Evolutionary conservation across 2,329 filamentous ascomycete species (phyloP).

Genomic region (Parafenestella ontariensis): DNA sequence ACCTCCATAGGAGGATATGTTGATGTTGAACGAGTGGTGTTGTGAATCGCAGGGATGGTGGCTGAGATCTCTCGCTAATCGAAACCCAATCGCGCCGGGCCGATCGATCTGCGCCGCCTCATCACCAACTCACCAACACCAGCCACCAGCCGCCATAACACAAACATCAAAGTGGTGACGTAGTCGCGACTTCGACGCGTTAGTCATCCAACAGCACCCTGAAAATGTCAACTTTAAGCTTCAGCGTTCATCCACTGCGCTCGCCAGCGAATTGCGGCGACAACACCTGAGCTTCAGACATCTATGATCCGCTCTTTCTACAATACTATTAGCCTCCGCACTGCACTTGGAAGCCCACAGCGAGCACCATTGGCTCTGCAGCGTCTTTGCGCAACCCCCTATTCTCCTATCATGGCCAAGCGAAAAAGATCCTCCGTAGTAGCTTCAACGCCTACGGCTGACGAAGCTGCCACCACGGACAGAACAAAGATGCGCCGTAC

Average conservation of each 20-base stretch:
- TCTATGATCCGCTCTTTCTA: slow-evolving; percentile 39
- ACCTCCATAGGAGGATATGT: too few relatives aligned
- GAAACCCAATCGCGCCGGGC: slow-evolving; percentile 11
- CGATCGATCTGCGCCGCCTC: slow-evolving; percentile 3
- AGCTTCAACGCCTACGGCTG: slow-evolving; percentile 21
- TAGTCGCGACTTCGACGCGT: slow-evolving; percentile 31
- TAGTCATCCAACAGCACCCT: slow-evolving; percentile 21
- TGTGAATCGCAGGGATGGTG: background rate
- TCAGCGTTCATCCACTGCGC: slow-evolving; percentile 2
- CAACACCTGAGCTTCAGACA: slow-evolving; percentile 15
- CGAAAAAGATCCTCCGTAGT: slow-evolving; percentile 37
- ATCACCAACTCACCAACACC: background rate
- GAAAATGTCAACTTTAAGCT: slow-evolving; percentile 10
- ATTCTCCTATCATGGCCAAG: slow-evolving; percentile 36
- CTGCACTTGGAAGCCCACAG: slow-evolving; percentile 20
- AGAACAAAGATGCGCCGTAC: slow-evolving; percentile 26
- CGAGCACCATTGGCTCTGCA: slow-evolving; percentile 16
- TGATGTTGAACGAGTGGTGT: too few relatives aligned
- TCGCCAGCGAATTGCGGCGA: slow-evolving; percentile 5
- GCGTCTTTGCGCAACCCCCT: slow-evolving; percentile 7
- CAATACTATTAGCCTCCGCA: slow-evolving; percentile 13
- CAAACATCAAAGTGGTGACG: slow-evolving; percentile 25
- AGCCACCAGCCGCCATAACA: slow-evolving; percentile 19
- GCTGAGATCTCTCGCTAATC: slow-evolving; percentile 10
- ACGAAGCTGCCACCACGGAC: slow-evolving; percentile 13